Conservation (phyloP, 1,139 yeast species). For the Lodderomyces beijingensis region DNA sequence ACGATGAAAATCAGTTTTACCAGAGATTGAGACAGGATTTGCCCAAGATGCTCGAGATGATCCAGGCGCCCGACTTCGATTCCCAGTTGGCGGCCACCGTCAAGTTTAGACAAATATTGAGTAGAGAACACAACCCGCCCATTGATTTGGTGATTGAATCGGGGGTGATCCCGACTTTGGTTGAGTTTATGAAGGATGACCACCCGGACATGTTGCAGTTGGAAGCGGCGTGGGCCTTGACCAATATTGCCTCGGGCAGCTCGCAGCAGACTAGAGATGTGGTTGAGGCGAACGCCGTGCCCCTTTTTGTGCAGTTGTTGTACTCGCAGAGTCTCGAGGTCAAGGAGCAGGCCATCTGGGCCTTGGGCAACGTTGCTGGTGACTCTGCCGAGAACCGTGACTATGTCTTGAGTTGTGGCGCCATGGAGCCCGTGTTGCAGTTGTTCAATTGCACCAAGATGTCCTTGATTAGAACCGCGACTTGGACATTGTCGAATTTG, state of each 20-base stretch:
- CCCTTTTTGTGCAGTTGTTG: constrained; percentile 78
- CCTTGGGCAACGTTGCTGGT: constrained; percentile 97
- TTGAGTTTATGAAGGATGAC: constrained; percentile 73
- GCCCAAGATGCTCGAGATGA: constrained; percentile 81
- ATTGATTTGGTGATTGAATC: constrained; percentile 88
- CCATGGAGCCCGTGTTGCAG: constrained; percentile 82
- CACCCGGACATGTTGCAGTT: constrained; percentile 87
- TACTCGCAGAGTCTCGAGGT: constrained; percentile 83
- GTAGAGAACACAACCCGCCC: constrained; percentile 97
- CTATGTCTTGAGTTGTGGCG: constrained; percentile 76
- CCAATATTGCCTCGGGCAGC: constrained; percentile 95
- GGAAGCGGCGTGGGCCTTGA: constrained; percentile 99
- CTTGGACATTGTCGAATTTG: constrained; percentile 95
- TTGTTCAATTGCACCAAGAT: constrained; percentile 79
- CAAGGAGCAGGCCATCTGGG: constrained; percentile 99
- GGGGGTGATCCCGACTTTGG: constrained; percentile 90
- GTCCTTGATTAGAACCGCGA: constrained; percentile 89
- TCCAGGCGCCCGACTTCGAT: constrained; percentile 73
- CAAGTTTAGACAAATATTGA: constrained; percentile 86
- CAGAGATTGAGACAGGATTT: constrained; percentile 67
- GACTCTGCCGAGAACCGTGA: constrained; percentile 90
- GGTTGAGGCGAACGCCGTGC: constrained; percentile 92
- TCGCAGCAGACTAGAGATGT: constrained; percentile 87
- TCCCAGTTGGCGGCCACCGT: constrained; percentile 85
- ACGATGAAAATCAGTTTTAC: constrained; percentile 49